Percentiles rank a stretch among this genome's conserved stretches.
These are phyloP conservation scores for Candida nonsorbophila DNA, from an alignment of 805 yeast species.

Conservation along the genomic window DNA sequence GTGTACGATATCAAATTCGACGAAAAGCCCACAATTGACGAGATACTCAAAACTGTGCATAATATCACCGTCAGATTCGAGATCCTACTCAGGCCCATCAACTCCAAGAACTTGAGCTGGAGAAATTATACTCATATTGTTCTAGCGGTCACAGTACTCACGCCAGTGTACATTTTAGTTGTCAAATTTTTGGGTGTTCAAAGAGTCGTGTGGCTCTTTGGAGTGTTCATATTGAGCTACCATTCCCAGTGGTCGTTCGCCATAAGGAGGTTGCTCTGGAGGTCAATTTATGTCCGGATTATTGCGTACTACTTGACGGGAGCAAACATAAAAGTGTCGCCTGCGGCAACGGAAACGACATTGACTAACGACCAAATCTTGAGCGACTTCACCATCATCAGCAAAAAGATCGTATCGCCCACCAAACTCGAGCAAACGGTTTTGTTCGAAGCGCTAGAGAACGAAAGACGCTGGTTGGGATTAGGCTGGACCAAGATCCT, in stretches of 20 bases:
- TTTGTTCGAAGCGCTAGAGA: conserved; percentile 47
- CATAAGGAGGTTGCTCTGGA: conserved; percentile 43
- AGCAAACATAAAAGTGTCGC: conserved; percentile 12
- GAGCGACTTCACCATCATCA: conserved; percentile 33
- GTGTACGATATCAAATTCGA: conserved; percentile 36
- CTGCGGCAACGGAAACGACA: conserved; percentile 13
- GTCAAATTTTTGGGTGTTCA: conserved; percentile 26
- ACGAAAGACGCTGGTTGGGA: conserved; percentile 60
- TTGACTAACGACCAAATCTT: conserved; percentile 9
- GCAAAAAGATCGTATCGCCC: conserved; percentile 32
- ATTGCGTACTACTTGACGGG: conserved; percentile 39
- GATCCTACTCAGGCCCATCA: conserved; percentile 34
- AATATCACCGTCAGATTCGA: conserved; percentile 42
- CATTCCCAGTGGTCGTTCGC: conserved; percentile 47
- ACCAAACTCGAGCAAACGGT: conserved; percentile 43
- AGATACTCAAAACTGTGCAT: conserved; percentile 42
- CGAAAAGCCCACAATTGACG: conserved; percentile 50
- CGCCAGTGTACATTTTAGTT: conserved; percentile 41
- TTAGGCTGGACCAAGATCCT: conserved; percentile 52
- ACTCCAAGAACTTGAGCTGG: conserved; percentile 19
- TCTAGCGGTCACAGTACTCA: conserved; percentile 24
- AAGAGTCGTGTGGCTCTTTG: conserved; percentile 29
- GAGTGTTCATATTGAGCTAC: conserved; percentile 35
- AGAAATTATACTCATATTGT: conserved; percentile 25
- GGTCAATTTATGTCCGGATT: conserved; percentile 40